Percentiles rank a stretch among this genome's conserved stretches.
phyloP scores from a whole-genome alignment of 78 protist species.

The Dictyostelium brefeldianum region DNA sequence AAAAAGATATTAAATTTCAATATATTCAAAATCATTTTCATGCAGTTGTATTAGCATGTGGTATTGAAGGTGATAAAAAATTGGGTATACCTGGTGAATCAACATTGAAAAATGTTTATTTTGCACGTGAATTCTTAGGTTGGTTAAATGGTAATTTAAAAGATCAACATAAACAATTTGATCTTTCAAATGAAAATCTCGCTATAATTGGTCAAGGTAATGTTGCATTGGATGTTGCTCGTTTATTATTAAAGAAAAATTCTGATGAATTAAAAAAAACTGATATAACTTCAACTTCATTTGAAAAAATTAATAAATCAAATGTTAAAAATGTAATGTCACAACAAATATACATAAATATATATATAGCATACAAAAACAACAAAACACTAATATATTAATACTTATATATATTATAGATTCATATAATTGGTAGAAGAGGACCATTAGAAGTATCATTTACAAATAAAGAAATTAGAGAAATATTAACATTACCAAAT shows the following conservation, averaged over 20 bases:
- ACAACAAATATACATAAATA: neutral
- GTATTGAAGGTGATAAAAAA: slow-evolving; percentile 76
- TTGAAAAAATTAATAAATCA: slow-evolving; percentile 35
- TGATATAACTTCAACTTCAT: slow-evolving; percentile 68
- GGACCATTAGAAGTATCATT: slow-evolving; percentile 80
- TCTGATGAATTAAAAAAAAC: slow-evolving; percentile 40
- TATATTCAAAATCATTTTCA: slow-evolving; percentile 56
- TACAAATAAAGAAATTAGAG: slow-evolving; percentile 78
- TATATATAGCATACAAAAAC: neutral
- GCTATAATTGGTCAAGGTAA: slow-evolving; percentile 85
- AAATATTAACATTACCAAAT: slow-evolving; percentile 55
- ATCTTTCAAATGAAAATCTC: slow-evolving; percentile 25
- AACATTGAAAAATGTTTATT: slow-evolving; percentile 15
- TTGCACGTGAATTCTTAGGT: slow-evolving; percentile 70
- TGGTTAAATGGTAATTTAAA: slow-evolving; percentile 81
- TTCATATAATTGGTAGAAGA: slow-evolving; percentile 78
- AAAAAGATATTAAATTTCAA: slow-evolving; percentile 52
- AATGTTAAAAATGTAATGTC: slow-evolving; percentile 54
- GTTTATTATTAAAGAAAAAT: slow-evolving; percentile 46
- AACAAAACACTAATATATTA: neutral
- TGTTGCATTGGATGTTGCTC: slow-evolving; percentile 81
- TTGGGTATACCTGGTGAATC: slow-evolving; percentile 68
- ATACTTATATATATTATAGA: no score
- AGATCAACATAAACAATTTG: slow-evolving; percentile 43
- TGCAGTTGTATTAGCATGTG: slow-evolving; percentile 82